These are phyloP conservation scores for Cylindrodendrum hubeiense DNA, from an alignment of 2,329 filamentous ascomycete genomes.

Conservation along the genomic window DNA sequence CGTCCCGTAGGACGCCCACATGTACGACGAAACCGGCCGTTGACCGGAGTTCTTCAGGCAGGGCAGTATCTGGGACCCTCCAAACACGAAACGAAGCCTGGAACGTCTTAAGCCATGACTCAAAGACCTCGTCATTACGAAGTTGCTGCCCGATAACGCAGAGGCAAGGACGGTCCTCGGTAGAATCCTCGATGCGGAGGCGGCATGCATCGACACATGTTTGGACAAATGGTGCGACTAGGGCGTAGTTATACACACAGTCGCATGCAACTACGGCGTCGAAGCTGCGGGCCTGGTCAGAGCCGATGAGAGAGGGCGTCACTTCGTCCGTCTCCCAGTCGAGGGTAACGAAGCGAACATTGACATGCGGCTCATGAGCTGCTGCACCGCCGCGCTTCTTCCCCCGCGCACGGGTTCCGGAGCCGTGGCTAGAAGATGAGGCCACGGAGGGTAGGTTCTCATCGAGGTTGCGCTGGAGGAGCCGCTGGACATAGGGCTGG, in stretches of 20 bases:
- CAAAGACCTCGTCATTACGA: constrained; percentile 86
- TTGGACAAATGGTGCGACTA: constrained; percentile 85
- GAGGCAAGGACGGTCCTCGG: constrained; percentile 65
- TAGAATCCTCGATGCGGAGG: constrained; percentile 56
- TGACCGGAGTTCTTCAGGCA: constrained; percentile 70
- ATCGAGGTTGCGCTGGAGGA: constrained; percentile 81
- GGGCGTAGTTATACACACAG: constrained; percentile 93
- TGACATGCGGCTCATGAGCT: constrained; percentile 34
- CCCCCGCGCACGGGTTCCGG: constrained; percentile 23
- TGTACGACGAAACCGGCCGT: constrained; percentile 86
- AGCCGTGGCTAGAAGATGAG: constrained; percentile 18
- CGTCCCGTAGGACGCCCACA: constrained; percentile 71
- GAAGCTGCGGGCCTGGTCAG: constrained; percentile 61
- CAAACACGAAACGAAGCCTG: constrained; percentile 77
- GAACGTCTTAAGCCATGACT: constrained; percentile 82
- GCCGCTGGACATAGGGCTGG: constrained; percentile 83
- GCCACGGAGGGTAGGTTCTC: constrained; percentile 61
- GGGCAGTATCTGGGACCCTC: constrained; percentile 75
- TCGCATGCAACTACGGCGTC: constrained; percentile 88
- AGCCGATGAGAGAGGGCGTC: constrained; percentile 55
- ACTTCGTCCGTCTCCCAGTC: constrained; percentile 86
- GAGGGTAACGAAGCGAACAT: constrained; percentile 70
- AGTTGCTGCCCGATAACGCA: constrained; percentile 92
- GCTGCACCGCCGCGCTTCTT: constrained; percentile 29
- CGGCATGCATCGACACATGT: constrained; percentile 82